Conservation (phyloP, 306 rosid species). For the Malus sylvestris region DNA sequence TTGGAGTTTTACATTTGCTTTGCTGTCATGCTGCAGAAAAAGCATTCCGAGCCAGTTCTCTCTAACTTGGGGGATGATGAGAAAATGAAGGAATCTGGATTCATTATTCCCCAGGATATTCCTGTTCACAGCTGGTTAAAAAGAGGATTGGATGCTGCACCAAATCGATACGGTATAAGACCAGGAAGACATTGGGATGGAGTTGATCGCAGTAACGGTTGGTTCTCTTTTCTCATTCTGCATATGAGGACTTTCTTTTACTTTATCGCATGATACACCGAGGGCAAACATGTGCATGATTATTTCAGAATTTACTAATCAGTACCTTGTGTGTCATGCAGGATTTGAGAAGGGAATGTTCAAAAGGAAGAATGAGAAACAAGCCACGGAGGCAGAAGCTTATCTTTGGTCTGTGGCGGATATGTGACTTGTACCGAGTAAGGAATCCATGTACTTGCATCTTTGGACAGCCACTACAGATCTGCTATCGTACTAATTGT, state of each 20-base stretch:
- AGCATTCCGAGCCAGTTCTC: slow-evolving; percentile 46
- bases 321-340: slow-evolving; percentile 14
- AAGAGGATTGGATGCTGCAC: slow-evolving; percentile 69
- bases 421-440: slow-evolving; percentile 41
- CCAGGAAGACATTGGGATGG: slow-evolving; percentile 99
- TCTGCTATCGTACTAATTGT: too few species aligned
- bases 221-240: slow-evolving; percentile 22
- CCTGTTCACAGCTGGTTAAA: slow-evolving; percentile 85
- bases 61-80: slow-evolving; percentile 57
- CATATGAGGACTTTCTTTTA: not conserved
- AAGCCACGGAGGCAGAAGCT: slow-evolving; percentile 74
- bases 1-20: slow-evolving; percentile 21
- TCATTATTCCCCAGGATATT: slow-evolving; percentile 76
- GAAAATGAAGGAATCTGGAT: slow-evolving; percentile 80
- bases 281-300: not conserved
- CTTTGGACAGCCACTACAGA: too few species aligned
- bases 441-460: not conserved
- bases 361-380: slow-evolving; percentile 66
- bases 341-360: slow-evolving; percentile 70
- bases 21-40: slow-evolving; percentile 45
- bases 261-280: not conserved
- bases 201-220: slow-evolving; percentile 86
- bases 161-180: slow-evolving; percentile 68
- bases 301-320: slow-evolving; percentile 9
- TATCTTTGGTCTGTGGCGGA: slow-evolving; percentile 91